Percentiles rank a stretch among this genome's conserved stretches.
phyloP scores from a whole-genome alignment of 306 rosid species.

The Vigna mungo region DNA sequence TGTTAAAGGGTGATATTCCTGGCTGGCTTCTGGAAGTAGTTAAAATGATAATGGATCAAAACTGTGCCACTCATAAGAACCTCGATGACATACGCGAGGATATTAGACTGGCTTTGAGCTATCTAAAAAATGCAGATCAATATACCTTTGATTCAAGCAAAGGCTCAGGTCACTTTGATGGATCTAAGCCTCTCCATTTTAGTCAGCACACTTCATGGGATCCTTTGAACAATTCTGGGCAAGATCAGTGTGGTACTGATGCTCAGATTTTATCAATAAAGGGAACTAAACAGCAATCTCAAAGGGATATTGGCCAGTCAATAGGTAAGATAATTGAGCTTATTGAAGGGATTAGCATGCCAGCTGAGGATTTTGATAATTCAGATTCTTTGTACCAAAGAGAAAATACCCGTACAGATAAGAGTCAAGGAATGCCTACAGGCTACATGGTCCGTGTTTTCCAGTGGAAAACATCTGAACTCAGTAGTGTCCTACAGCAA shows the following conservation, averaged over 20 bases:
- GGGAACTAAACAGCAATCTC: constrained; percentile 45
- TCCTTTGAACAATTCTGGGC: constrained; percentile 39
- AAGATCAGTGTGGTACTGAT: constrained; percentile 48
- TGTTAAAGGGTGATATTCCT: constrained; percentile 50
- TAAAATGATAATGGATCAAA: constrained; percentile 63
- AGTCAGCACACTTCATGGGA: constrained; percentile 44
- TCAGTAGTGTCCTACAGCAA: constrained; percentile 60
- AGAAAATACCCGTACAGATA: constrained; percentile 36
- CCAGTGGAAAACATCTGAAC: constrained; percentile 90
- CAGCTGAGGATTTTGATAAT: constrained; percentile 55
- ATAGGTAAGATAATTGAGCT: constrained; percentile 79
- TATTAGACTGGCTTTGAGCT: constrained; percentile 59
- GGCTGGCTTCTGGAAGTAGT: constrained; percentile 62
- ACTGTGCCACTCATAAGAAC: constrained; percentile 51
- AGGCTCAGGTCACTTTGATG: constrained; percentile 43
- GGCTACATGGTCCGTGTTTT: constrained; percentile 80
- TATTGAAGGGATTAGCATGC: constrained; percentile 74
- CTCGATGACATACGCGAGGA: constrained; percentile 53
- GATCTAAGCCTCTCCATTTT: constrained; percentile 36
- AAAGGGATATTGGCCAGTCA: constrained; percentile 53
- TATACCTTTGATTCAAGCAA: constrained; percentile 42
- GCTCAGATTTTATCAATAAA: constrained; percentile 37
- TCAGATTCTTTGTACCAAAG: constrained; percentile 45
- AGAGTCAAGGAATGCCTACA: constrained; percentile 53
- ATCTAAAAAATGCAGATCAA: constrained; percentile 40